A percentile compares a stretch with the other conserved stretches of the same genome.
Evolutionary conservation across 495 filamentous ascomycete genomes (phyloP).

Genomic region (Lophiostoma macrostomum): DNA sequence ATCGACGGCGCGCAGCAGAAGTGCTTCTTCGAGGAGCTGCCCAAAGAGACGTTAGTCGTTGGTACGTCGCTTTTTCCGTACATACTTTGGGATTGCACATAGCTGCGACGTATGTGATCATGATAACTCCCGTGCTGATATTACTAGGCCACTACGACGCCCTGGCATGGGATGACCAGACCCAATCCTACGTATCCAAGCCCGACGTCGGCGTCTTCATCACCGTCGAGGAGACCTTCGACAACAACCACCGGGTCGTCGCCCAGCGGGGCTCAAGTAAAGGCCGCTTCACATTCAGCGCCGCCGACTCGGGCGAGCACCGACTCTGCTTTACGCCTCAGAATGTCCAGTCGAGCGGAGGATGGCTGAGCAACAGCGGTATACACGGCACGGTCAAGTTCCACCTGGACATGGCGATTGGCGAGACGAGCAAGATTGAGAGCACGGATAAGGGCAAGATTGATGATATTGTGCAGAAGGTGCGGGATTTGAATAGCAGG

Average conservation of each 20-base stretch:
- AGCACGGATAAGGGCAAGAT: slow-evolving; percentile 92
- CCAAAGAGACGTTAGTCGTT: slow-evolving; percentile 94
- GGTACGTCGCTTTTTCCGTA: slow-evolving; percentile 48
- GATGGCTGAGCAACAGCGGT: slow-evolving; percentile 65
- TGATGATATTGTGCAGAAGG: slow-evolving; percentile 81
- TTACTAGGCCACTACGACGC: slow-evolving; percentile 73
- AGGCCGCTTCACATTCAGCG: slow-evolving; percentile 94
- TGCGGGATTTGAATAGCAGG: slow-evolving; percentile 83
- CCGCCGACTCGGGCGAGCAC: slow-evolving; percentile 91
- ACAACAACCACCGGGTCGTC: slow-evolving; percentile 96
- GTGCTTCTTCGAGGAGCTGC: slow-evolving; percentile 98
- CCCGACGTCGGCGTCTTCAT: slow-evolving; percentile 77
- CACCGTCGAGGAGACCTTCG: slow-evolving; percentile 93
- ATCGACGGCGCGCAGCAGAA: slow-evolving; percentile 77
- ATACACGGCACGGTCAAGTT: slow-evolving; percentile 74
- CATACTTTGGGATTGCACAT: too few species aligned
- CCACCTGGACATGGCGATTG: slow-evolving; percentile 88
- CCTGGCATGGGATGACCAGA: slow-evolving; percentile 68
- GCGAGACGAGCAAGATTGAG: slow-evolving; percentile 92
- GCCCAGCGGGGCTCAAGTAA: slow-evolving; percentile 70
- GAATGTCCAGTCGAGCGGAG: slow-evolving; percentile 54
- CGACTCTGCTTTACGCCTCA: slow-evolving; percentile 88
- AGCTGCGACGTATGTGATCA: too few species aligned
- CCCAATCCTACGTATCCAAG: slow-evolving; percentile 63
- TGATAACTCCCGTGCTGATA: too few species aligned